A percentile compares a stretch with the other conserved stretches of the same genome.
Conservation (phyloP, 768 basidiomycete genomes). For the Arthromyces matolae region DNA sequence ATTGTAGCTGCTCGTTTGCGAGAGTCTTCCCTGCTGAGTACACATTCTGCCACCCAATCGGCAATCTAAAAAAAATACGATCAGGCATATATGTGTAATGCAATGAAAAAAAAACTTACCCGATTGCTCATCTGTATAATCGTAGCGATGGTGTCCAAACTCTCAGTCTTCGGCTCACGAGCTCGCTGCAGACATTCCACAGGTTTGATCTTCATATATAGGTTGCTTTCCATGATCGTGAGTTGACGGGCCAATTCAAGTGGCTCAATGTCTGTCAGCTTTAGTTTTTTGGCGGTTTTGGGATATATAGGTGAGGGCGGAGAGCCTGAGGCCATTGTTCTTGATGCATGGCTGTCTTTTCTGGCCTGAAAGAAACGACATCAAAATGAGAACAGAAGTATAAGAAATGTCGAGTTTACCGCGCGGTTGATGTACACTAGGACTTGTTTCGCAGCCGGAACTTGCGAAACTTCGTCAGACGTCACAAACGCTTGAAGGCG, state of each 20-base stretch:
- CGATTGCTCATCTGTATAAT: slow-evolving; percentile 88
- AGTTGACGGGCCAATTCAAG: slow-evolving; percentile 90
- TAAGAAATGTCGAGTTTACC: slow-evolving; percentile 42
- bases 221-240: slow-evolving; percentile 82
- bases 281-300: slow-evolving; percentile 66
- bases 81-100: not conserved
- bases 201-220: slow-evolving; percentile 85
- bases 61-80: slow-evolving; percentile 59
- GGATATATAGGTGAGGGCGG: slow-evolving; percentile 79
- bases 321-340: slow-evolving; percentile 63
- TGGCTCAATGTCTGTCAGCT: slow-evolving; percentile 82
- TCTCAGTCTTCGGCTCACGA: slow-evolving; percentile 68
- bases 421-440: slow-evolving; percentile 71
- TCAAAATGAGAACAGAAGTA: not conserved
- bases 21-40: slow-evolving; percentile 76
- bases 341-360: slow-evolving; percentile 66
- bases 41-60: slow-evolving; percentile 85
- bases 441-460: slow-evolving; percentile 73
- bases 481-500: slow-evolving; percentile 78
- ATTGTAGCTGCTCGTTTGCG: slow-evolving; percentile 76
- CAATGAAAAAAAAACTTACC: slow-evolving; percentile 35
- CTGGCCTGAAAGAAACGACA: not conserved
- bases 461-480: slow-evolving; percentile 56
- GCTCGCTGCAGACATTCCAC: slow-evolving; percentile 88
- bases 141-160: slow-evolving; percentile 77